Evolutionary conservation across 257 asterid species (phyloP).

Genomic region (Anisodus acutangulus): DNA sequence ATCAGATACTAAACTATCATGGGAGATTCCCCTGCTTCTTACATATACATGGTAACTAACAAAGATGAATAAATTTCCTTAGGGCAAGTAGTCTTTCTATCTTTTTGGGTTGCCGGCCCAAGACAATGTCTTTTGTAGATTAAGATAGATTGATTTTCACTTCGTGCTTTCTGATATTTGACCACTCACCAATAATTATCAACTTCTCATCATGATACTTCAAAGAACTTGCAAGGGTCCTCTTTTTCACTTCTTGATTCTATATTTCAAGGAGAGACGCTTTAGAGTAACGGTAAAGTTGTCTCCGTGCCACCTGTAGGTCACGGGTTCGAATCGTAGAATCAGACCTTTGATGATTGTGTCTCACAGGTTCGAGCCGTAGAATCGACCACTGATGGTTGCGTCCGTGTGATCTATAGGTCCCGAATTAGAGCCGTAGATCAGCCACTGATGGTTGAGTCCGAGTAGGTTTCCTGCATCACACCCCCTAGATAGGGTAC

Average conservation of each 20-base stretch:
- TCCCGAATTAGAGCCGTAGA: neutral
- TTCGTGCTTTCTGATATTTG: neutral
- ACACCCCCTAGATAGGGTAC: neutral
- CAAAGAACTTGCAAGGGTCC: neutral
- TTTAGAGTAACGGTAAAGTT: neutral
- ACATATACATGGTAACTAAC: conserved; percentile 67
- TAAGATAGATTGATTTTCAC: too few species aligned
- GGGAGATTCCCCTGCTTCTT: conserved; percentile 76
- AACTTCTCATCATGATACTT: conserved; percentile 12
- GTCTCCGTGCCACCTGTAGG: neutral
- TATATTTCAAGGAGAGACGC: neutral
- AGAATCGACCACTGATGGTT: neutral
- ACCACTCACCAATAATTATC: neutral
- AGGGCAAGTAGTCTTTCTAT: too few species aligned
- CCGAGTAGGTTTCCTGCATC: neutral
- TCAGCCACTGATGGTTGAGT: neutral
- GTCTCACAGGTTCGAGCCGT: neutral
- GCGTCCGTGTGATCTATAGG: neutral
- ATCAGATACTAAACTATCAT: conserved; percentile 32
- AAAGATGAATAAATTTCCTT: too few species aligned
- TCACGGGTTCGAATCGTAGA: neutral
- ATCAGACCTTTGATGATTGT: neutral
- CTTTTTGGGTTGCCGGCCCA: too few species aligned
- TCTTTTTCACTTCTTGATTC: neutral
- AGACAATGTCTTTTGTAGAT: too few species aligned